Conservation (phyloP, 2,329 filamentous ascomycete species). For the Penicillium polonicum region DNA sequence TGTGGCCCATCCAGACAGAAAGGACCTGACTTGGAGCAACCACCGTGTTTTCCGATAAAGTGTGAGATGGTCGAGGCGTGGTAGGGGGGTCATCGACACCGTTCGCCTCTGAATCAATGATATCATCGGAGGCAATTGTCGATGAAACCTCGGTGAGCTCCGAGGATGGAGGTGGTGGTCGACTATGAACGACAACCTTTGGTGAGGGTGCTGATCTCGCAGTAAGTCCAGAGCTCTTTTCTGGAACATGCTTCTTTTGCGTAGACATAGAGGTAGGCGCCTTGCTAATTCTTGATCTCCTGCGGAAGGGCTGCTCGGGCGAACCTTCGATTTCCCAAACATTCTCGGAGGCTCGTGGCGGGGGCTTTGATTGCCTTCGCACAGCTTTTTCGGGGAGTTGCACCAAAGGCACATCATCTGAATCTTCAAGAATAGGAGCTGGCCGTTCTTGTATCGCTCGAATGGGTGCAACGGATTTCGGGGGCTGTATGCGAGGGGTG, state of each 20-base stretch:
- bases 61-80: constrained; percentile 10
- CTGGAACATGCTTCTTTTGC: constrained; percentile 4
- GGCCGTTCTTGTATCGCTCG: constrained; percentile 14
- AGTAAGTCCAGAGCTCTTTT: constrained; percentile 7
- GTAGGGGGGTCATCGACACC: constrained; percentile 15
- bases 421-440: constrained; percentile 12
- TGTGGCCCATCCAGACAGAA: constrained; percentile 57
- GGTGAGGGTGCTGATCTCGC: constrained; percentile 3
- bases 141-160: constrained; percentile 14
- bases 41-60: constrained; percentile 21
- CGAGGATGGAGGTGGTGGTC: constrained; percentile 16
- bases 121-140: constrained; percentile 12
- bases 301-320: constrained; percentile 28
- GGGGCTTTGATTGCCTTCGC: constrained; percentile 23
- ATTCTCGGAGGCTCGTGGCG: constrained; percentile 25
- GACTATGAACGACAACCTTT: constrained; percentile 10
- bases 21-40: constrained; percentile 55
- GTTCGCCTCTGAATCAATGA: constrained; percentile 11
- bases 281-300: constrained; percentile 16
- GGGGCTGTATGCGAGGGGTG: constrained; percentile 25
- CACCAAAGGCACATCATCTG: constrained; percentile 14
- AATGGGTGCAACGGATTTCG: constrained; percentile 18
- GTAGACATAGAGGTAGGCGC: constrained; percentile 7
- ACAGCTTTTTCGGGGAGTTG: constrained; percentile 19
- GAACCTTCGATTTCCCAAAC: constrained; percentile 41